phyloP scores from a whole-genome alignment of 169 alveolate genomes.

The Besnoitia besnoiti region DNA sequence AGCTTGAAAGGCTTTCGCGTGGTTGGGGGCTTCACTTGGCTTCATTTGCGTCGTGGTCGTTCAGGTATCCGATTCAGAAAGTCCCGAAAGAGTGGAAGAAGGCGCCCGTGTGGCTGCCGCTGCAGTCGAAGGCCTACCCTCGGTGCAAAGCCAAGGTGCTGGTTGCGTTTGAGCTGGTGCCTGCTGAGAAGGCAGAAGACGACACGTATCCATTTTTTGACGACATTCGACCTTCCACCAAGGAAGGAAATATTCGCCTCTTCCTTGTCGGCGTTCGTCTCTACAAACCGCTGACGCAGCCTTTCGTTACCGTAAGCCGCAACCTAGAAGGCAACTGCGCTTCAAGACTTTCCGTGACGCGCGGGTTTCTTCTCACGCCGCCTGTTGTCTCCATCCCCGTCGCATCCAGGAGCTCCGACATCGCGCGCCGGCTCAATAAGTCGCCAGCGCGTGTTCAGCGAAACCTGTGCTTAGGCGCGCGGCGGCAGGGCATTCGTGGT shows the following conservation, averaged over 20 bases:
- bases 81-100: slow-evolving; percentile 89
- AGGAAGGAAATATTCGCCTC: slow-evolving; percentile 80
- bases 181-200: slow-evolving; percentile 75
- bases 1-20: too few relatives aligned
- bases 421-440: too few relatives aligned
- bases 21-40: too few relatives aligned
- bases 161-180: slow-evolving; percentile 87
- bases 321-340: background rate
- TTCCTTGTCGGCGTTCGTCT: slow-evolving; percentile 86
- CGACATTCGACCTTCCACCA: slow-evolving; percentile 88
- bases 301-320: slow-evolving; percentile 73
- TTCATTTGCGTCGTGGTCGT: slow-evolving; percentile 62
- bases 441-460: too few relatives aligned
- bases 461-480: too few relatives aligned
- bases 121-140: slow-evolving; percentile 81
- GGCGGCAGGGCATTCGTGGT: too few relatives aligned
- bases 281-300: slow-evolving; percentile 82
- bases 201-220: slow-evolving; percentile 84
- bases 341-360: too few relatives aligned
- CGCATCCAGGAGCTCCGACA: too few relatives aligned
- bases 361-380: too few relatives aligned
- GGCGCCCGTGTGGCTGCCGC: slow-evolving; percentile 88
- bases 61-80: slow-evolving; percentile 79
- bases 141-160: slow-evolving; percentile 83
- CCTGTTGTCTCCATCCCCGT: too few relatives aligned